phyloP scores from a whole-genome alignment of 805 yeast species.

The Lachancea cidri region DNA sequence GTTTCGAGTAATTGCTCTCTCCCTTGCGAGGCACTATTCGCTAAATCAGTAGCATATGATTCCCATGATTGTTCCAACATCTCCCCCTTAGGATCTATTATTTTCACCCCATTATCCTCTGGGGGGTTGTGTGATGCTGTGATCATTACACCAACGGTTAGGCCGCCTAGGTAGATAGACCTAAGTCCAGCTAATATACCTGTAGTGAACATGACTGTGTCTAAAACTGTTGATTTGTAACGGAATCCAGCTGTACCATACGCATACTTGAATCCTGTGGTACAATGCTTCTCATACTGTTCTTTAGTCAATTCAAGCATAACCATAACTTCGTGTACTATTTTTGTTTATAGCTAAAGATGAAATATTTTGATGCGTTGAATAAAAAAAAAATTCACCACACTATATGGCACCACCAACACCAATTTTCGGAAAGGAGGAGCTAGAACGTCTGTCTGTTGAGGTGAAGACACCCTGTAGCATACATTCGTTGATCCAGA shows the following conservation, averaged over 20 bases:
- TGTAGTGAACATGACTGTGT: conserved; percentile 76
- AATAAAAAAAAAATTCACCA: neutral
- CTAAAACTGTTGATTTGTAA: conserved; percentile 60
- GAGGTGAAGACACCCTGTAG: conserved; percentile 22
- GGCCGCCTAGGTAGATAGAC: conserved; percentile 62
- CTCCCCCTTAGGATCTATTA: conserved; percentile 90
- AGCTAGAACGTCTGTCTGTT: conserved; percentile 27
- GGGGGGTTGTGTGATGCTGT: conserved; percentile 97
- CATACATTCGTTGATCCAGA: conserved; percentile 41
- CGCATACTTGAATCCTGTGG: conserved; percentile 42
- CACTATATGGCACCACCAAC: conserved; percentile 45
- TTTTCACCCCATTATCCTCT: conserved; percentile 82
- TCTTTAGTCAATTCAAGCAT: conserved; percentile 15
- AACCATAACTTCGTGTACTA: conserved; percentile 6
- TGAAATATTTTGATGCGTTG: neutral
- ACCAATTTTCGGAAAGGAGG: conserved; percentile 39
- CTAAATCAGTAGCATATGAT: conserved; percentile 66
- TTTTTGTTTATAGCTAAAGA: neutral
- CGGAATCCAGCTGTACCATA: conserved; percentile 99
- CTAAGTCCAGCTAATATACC: conserved; percentile 80
- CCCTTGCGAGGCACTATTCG: conserved; percentile 51
- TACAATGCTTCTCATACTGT: conserved; percentile 31
- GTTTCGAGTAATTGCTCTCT: conserved; percentile 38
- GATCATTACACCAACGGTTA: conserved; percentile 90
- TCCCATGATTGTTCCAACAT: conserved; percentile 90